Conservation (phyloP, 1,139 yeast genomes). For the Kurtzmaniella natalensis region DNA sequence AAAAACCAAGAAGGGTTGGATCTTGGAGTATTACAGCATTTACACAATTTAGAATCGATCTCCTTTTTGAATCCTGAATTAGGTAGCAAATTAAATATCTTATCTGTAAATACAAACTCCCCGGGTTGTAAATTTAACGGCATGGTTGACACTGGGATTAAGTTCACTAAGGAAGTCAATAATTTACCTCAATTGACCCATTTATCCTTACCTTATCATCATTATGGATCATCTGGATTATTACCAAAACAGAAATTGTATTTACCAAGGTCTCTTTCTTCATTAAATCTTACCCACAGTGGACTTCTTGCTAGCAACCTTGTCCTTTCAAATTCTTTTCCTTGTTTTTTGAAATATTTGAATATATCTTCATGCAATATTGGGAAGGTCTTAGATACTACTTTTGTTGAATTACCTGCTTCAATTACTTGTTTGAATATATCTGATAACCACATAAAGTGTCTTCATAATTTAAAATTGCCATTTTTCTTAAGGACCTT, state of each 20-base stretch:
- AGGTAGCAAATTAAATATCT: constrained; percentile 1
- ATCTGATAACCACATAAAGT: constrained; percentile 3
- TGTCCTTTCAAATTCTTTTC: neutral
- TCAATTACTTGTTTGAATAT: constrained; percentile 4
- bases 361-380: constrained; percentile 2
- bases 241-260: no score
- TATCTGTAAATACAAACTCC: constrained; percentile 2
- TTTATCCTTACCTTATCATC: constrained; percentile 5
- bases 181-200: constrained; percentile 1
- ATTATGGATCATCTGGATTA: neutral
- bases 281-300: constrained; percentile 4
- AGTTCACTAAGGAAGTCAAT: neutral
- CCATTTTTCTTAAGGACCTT: constrained; percentile 3
- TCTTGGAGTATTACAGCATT: neutral
- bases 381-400: neutral
- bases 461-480: constrained; percentile 2
- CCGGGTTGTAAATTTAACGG: constrained; percentile 1
- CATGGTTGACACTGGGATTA: constrained; percentile 3
- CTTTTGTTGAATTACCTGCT: constrained; percentile 1
- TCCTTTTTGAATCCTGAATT: neutral
- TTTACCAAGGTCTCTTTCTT: constrained; percentile 2
- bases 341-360: constrained; percentile 3
- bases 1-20: neutral
- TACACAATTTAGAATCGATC: constrained; percentile 2
- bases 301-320: neutral